These are phyloP conservation scores for Phytophthora citrophthora DNA, from an alignment of 352 stramenopile genomes.

Conservation along the genomic window DNA sequence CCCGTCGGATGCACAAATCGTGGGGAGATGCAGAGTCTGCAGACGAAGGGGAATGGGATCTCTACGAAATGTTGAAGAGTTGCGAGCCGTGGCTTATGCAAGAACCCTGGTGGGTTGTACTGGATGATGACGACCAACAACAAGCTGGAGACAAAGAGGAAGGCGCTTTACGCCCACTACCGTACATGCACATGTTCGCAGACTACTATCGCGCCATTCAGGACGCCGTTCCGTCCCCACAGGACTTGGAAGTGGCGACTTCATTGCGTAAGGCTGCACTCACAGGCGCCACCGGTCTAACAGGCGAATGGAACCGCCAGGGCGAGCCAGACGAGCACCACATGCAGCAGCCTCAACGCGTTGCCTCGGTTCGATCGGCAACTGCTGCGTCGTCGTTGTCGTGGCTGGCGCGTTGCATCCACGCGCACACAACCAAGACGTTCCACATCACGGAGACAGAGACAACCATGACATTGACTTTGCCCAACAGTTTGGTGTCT, in stretches of 20 bases:
- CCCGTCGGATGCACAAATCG: constrained; percentile 48
- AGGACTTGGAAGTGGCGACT: constrained; percentile 49
- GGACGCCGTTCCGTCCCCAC: constrained; percentile 44
- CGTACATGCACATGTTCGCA: constrained; percentile 53
- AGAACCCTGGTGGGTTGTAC: constrained; percentile 60
- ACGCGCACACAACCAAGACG: constrained; percentile 56
- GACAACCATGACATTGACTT: constrained; percentile 60
- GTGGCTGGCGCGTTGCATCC: constrained; percentile 65
- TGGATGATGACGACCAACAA: constrained; percentile 49
- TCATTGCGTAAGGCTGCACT: constrained; percentile 54
- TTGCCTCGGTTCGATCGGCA: constrained; percentile 36
- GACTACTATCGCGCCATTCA: constrained; percentile 58
- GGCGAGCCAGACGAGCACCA: constrained; percentile 52
- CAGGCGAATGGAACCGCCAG: constrained; percentile 55
- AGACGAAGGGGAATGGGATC: constrained; percentile 53
- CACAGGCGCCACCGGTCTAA: constrained; percentile 42
- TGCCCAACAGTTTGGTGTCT: constrained; percentile 69
- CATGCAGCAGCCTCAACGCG: constrained; percentile 39
- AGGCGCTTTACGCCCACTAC: constrained; percentile 42
- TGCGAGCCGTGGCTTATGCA: constrained; percentile 60
- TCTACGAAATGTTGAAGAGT: constrained; percentile 69
- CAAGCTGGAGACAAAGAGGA: constrained; percentile 43
- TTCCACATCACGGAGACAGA: constrained; percentile 68
- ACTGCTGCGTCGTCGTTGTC: constrained; percentile 39
- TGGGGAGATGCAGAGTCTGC: constrained; percentile 43